phyloP scores from a whole-genome alignment of 176 grass and related monocot genomes.

The Poa pratensis region DNA sequence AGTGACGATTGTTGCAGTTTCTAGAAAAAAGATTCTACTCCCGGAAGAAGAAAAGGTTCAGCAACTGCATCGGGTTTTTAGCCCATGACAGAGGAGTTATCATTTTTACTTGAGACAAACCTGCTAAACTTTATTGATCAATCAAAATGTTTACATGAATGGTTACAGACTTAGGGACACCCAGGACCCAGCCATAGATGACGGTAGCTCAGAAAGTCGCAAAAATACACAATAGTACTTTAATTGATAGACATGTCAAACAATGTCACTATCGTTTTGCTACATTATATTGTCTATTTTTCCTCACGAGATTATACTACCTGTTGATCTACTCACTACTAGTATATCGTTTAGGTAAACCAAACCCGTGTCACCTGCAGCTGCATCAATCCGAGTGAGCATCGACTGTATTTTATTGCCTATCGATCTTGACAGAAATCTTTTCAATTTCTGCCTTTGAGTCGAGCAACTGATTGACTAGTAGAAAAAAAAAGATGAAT shows the following conservation, averaged over 20 bases:
- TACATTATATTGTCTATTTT: not conserved
- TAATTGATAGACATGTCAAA: not conserved
- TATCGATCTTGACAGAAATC: not conserved
- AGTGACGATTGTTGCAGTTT: no score
- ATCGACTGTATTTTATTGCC: not conserved
- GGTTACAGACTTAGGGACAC: no score
- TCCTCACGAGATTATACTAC: not conserved
- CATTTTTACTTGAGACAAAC: no score
- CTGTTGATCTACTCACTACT: not conserved
- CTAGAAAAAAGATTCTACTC: no score
- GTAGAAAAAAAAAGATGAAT: not conserved
- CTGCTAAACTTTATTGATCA: no score
- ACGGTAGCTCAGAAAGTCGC: not conserved
- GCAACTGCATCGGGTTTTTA: no score
- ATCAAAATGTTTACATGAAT: no score
- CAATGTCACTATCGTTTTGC: not conserved
- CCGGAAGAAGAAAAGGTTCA: no score
- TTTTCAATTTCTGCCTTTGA: not conserved
- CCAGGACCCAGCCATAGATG: no score
- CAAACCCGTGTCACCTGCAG: not conserved
- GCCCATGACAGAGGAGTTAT: no score
- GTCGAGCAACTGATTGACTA: not conserved
- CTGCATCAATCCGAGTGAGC: not conserved
- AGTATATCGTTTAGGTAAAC: slow-evolving; percentile 12
- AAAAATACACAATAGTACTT: not conserved